Base-by-base conservation (phyloP, 495 filamentous ascomycete species). In the Hyphodiscus hymeniophilus region DNA sequence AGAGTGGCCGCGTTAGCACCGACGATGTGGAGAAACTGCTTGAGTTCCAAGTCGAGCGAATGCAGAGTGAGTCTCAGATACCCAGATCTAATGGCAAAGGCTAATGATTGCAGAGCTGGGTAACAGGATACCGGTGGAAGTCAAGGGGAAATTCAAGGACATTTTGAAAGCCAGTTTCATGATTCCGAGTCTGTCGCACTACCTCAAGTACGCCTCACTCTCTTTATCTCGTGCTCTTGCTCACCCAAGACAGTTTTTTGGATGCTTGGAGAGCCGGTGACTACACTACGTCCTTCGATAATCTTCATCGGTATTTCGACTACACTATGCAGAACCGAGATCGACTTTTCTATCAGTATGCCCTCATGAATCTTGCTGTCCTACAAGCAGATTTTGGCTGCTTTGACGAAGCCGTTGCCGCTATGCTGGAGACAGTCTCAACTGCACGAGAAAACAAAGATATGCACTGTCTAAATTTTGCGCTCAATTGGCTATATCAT, bases 401-500 rank as follows among this genome's bases (percentile, higher is more conserved):
- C 50, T 84, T 87, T 62, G 73, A 75, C 33, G 92, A 97, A 67
- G 89, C 91, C n/a, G 76, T 96, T 15, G 80, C 84, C 6, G 88
- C 89, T 2, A 94, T 97, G 81, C 76, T 89, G 50, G 92, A 97
- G 63, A 87, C 89, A 2, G 87, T 97, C 12, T 80, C 88, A 0
- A 90, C 87, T 23, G 92, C 92, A 0, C 73, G 91, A 46, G 92
- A 97, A 63, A 92, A 92, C 55, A 81, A 88, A 48, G 92, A 98
- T 56, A 86, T 85, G 74, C 80, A 76, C 7, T 97, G 94, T 60
- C 70, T 98, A 31, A 97, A 95, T 63, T 96, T 95, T 66, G 87
- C 87, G 36, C 76, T 97, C 54, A 94, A 87, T 61, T 98, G 92
- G 94, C 72, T 97, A n/a, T 92, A 94, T 62, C 90, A 96, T 61